Conservation (phyloP, 371 early-diverging fungal species). For the Nematocida homosporus region DNA sequence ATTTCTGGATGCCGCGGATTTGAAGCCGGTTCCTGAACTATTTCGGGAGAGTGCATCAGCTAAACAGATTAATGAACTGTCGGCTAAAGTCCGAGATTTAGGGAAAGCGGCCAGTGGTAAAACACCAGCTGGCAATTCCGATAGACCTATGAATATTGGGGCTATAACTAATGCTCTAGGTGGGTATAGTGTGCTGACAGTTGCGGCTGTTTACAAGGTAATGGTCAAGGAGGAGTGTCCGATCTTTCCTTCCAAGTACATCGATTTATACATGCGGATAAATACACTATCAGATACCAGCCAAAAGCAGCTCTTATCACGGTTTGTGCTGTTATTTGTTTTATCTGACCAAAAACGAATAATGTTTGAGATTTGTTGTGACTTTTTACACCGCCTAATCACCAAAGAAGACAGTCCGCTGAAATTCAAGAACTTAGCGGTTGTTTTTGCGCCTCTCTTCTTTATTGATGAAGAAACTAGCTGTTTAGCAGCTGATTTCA, state of each 20-base stretch:
- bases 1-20: slow-evolving; percentile 6
- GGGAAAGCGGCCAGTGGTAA: no score
- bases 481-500: slow-evolving; percentile 22
- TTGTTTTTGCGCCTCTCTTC: slow-evolving; percentile 47
- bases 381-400: slow-evolving; percentile 21
- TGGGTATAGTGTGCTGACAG: slow-evolving; percentile 17
- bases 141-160: slow-evolving; percentile 25
- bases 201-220: slow-evolving; percentile 30
- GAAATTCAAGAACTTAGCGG: slow-evolving; percentile 24
- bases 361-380: slow-evolving; percentile 5
- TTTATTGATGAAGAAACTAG: slow-evolving; percentile 40
- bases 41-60: slow-evolving; percentile 46
- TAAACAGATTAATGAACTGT: slow-evolving; percentile 8
- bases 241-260: slow-evolving; percentile 26
- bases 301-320: slow-evolving; percentile 2
- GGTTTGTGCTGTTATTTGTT: slow-evolving; percentile 28
- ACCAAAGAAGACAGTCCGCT: slow-evolving; percentile 18
- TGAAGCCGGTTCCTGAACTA: slow-evolving; percentile 32
- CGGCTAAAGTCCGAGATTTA: not conserved
- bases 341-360: not conserved
- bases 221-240: slow-evolving; percentile 19
- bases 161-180: not conserved
- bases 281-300: not conserved
- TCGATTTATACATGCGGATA: slow-evolving; percentile 23
- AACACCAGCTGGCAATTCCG: slow-evolving; percentile 12